Evolutionary conservation across 305 asterid genomes (phyloP).

Genomic region (Fraxinus angustifolia): DNA sequence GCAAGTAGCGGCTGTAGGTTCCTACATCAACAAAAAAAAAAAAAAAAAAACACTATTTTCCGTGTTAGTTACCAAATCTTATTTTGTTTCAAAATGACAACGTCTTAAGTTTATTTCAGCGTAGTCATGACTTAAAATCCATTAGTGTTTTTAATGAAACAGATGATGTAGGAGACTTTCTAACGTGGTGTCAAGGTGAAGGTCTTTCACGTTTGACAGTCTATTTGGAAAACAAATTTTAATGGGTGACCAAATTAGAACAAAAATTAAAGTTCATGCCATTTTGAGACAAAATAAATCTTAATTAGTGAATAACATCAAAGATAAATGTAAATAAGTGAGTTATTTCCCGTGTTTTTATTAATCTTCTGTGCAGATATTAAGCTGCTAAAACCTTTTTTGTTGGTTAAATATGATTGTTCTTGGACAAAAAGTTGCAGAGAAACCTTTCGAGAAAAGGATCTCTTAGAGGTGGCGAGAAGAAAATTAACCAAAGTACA

Average conservation of each 20-base stretch:
- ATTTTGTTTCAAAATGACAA: not conserved
- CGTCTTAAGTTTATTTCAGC: not conserved
- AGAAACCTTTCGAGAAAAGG: conserved; percentile 8
- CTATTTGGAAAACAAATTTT: not conserved
- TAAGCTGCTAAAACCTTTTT: not conserved
- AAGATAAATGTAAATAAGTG: not conserved
- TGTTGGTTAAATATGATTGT: not conserved
- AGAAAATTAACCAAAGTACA: not conserved
- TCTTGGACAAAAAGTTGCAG: not conserved
- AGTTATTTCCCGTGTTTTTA: not conserved
- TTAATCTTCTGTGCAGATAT: not conserved
- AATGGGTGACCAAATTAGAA: not conserved
- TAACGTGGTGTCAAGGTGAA: not conserved
- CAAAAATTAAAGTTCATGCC: not conserved
- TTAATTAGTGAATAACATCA: not conserved
- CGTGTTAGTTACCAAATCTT: not conserved
- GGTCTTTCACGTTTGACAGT: not conserved
- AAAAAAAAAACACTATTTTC: too few species aligned
- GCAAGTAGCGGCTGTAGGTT: too few species aligned
- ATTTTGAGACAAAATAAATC: not conserved
- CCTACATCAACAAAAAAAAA: too few species aligned
- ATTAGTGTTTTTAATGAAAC: not conserved
- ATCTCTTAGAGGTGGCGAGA: not conserved
- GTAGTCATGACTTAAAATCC: not conserved
- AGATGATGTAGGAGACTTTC: not conserved